A percentile compares a stretch with the other conserved stretches of the same genome.
Evolutionary conservation across 2,329 filamentous ascomycete genomes (phyloP).

Genomic region (Penicillium sp.): DNA sequence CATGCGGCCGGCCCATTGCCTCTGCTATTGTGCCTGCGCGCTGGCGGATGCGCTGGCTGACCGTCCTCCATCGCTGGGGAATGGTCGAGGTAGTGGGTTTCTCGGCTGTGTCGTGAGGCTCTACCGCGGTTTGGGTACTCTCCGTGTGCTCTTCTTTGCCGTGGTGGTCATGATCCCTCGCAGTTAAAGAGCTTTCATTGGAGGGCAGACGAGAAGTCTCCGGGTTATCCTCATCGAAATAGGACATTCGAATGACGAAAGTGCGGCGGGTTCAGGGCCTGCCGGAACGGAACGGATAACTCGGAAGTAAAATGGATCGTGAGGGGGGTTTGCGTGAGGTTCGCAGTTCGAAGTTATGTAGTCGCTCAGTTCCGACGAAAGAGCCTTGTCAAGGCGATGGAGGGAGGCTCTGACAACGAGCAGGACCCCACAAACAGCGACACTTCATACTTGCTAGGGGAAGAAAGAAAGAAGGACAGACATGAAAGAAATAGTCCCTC

Average conservation of each 20-base stretch:
- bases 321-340: not conserved
- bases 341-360: not conserved
- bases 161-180: not conserved
- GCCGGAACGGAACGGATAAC: constrained; percentile 3
- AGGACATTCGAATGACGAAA: not conserved
- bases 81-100: constrained; percentile 11
- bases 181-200: not conserved
- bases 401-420: constrained; percentile 1
- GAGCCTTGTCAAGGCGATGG: not conserved
- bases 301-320: not conserved
- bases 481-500: not conserved
- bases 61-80: constrained; percentile 23
- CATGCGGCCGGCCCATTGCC: constrained; percentile 25
- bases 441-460: constrained; percentile 15
- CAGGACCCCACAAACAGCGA: constrained; percentile 14
- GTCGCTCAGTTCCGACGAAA: not conserved
- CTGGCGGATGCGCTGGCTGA: constrained; percentile 22
- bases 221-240: constrained; percentile 13
- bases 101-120: constrained; percentile 6
- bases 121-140: not conserved
- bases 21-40: constrained; percentile 25
- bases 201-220: constrained; percentile 10
- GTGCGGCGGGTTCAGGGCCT: not conserved
- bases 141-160: constrained; percentile 2
- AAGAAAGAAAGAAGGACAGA: not conserved